Conservation (phyloP, 768 basidiomycete genomes). For the Serendipita sp. region DNA sequence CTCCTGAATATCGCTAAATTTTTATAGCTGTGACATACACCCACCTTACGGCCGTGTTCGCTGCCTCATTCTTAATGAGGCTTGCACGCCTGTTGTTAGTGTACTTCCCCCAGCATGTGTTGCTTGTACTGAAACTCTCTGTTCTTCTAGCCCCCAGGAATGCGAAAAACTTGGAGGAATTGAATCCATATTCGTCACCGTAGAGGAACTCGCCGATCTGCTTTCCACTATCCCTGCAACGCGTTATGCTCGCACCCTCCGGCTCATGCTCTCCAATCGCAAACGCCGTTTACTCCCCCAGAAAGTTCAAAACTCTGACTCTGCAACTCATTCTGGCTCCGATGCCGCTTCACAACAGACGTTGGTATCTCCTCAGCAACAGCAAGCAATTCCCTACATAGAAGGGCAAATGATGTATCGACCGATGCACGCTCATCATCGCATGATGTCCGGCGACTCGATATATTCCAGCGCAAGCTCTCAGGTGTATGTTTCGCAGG, state of each 20-base stretch:
- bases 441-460: slow-evolving; percentile 27
- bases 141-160: slow-evolving; percentile 50
- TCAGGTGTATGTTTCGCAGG: slow-evolving; percentile 26
- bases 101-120: not conserved
- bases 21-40: slow-evolving; percentile 67
- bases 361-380: slow-evolving; percentile 29
- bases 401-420: slow-evolving; percentile 17
- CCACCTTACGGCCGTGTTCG: slow-evolving; percentile 86
- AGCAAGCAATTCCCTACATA: slow-evolving; percentile 37
- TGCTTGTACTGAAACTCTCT: not conserved
- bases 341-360: slow-evolving; percentile 36
- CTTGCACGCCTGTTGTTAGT: slow-evolving; percentile 75
- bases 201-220: slow-evolving; percentile 59
- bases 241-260: slow-evolving; percentile 78
- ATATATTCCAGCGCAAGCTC: slow-evolving; percentile 15
- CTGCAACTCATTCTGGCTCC: not conserved
- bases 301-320: not conserved
- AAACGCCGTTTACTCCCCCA: slow-evolving; percentile 21
- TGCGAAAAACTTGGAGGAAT: slow-evolving; percentile 34
- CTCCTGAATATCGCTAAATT: not conserved
- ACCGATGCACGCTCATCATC: slow-evolving; percentile 36
- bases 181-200: slow-evolving; percentile 50
- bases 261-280: slow-evolving; percentile 59
- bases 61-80: slow-evolving; percentile 77
- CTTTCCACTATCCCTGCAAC: slow-evolving; percentile 84